Conservation (phyloP, 2,329 filamentous ascomycete species). For the Aspergillus flavus region DNA sequence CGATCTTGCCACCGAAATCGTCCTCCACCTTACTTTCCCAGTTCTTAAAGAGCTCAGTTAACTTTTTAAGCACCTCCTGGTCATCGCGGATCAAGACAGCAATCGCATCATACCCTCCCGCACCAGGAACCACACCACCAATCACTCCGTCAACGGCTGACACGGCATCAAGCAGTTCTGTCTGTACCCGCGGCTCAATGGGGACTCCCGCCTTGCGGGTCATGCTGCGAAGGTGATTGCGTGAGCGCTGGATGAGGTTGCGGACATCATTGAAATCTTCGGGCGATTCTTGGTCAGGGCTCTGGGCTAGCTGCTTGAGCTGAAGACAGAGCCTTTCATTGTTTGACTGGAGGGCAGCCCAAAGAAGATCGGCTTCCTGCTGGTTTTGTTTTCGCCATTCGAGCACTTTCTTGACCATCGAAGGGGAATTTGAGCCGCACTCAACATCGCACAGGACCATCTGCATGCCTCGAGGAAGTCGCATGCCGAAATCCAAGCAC, state of each 20-base stretch:
- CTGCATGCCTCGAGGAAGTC: constrained; percentile 71
- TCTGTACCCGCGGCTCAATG: constrained; percentile 87
- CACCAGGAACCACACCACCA: constrained; percentile 90
- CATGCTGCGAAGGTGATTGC: constrained; percentile 73
- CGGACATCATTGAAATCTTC: constrained; percentile 57
- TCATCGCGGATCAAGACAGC: constrained; percentile 78
- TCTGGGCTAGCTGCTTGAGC: constrained; percentile 58
- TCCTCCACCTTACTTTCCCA: constrained; percentile 61
- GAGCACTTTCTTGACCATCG: constrained; percentile 93
- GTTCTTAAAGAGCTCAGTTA: constrained; percentile 64
- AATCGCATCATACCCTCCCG: constrained; percentile 90
- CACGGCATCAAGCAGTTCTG: constrained; percentile 76
- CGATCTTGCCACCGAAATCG: constrained; percentile 49
- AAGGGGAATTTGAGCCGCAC: constrained; percentile 87
- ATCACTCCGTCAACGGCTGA: constrained; percentile 74
- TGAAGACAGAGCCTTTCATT: constrained; percentile 72
- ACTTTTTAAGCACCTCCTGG: constrained; percentile 59
- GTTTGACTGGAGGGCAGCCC: constrained; percentile 71
- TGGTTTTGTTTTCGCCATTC: constrained; percentile 72
- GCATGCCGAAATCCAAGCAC: constrained; percentile 69
- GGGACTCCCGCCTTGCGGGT: constrained; percentile 73
- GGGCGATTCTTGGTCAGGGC: constrained; percentile 42
- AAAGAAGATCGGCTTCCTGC: constrained; percentile 68
- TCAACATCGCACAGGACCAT: constrained; percentile 95
- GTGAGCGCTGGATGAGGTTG: constrained; percentile 54